Conservation (phyloP, 2,329 filamentous ascomycete genomes). For the Xylaria polymorpha region DNA sequence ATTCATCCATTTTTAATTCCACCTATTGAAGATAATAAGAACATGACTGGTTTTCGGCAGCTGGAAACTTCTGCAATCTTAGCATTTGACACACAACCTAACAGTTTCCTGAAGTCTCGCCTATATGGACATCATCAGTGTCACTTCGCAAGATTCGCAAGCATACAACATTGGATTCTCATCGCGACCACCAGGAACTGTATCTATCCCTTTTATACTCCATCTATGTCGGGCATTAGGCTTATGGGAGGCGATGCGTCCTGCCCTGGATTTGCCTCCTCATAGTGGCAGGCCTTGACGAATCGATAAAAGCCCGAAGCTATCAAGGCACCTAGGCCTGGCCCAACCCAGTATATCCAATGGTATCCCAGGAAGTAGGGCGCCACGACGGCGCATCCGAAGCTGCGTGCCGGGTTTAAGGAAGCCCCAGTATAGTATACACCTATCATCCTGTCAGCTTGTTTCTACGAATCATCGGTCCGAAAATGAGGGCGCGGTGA, state of each 20-base stretch:
- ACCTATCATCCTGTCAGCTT: slow-evolving; percentile 42
- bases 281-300: slow-evolving; percentile 58
- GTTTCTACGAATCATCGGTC: not conserved
- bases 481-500: not conserved
- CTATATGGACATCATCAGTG: not conserved
- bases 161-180: not conserved
- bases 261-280: slow-evolving; percentile 55
- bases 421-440: slow-evolving; percentile 57
- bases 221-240: not conserved
- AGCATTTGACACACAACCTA: not conserved
- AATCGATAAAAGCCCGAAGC: slow-evolving; percentile 57
- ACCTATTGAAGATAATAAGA: not conserved
- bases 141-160: not conserved
- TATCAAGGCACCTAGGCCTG: slow-evolving; percentile 55
- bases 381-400: slow-evolving; percentile 57
- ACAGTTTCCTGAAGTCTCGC: not conserved
- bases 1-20: not conserved
- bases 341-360: slow-evolving; percentile 62
- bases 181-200: not conserved
- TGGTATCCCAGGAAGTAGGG: slow-evolving; percentile 53
- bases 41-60: not conserved
- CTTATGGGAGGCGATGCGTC: slow-evolving; percentile 41
- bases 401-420: slow-evolving; percentile 58
- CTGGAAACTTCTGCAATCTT: not conserved
- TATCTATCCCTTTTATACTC: slow-evolving; percentile 9